Conservation (phyloP, 441 rosid genomes). For the Populus trichocarpa region DNA sequence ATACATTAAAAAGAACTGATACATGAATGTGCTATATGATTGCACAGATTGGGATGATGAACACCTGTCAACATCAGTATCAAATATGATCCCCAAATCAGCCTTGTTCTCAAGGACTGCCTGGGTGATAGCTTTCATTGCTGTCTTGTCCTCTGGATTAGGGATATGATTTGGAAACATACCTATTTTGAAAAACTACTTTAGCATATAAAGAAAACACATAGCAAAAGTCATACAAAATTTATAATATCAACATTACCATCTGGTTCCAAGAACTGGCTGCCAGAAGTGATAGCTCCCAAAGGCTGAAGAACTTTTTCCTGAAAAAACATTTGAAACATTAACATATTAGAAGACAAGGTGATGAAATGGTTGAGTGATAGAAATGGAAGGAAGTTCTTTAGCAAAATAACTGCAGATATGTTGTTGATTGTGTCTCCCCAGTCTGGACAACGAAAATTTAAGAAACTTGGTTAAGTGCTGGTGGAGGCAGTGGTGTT, state of each 20-base stretch:
- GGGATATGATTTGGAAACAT: slow-evolving; percentile 98
- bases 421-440: background rate
- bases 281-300: slow-evolving; percentile 87
- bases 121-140: slow-evolving; percentile 85
- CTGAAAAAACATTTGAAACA: slow-evolving; percentile 35
- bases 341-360: background rate
- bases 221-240: background rate
- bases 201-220: background rate
- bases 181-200: slow-evolving; percentile 45
- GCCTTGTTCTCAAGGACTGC: slow-evolving; percentile 93
- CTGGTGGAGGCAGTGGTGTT: background rate
- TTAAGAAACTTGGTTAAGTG: background rate
- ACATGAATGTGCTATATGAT: background rate
- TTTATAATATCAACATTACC: slow-evolving; percentile 42
- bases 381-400: background rate
- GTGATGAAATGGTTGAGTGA: background rate
- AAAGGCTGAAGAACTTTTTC: slow-evolving; percentile 94
- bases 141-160: slow-evolving; percentile 93
- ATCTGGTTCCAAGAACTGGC: slow-evolving; percentile 98
- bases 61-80: slow-evolving; percentile 98
- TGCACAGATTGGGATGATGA: slow-evolving; percentile 12
- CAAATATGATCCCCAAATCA: slow-evolving; percentile 96
- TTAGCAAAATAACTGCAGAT: background rate
- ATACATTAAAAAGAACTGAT: background rate
- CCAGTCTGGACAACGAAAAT: background rate